Conservation (phyloP, 768 basidiomycete species). For the Lepiota brunneoincarnata region DNA sequence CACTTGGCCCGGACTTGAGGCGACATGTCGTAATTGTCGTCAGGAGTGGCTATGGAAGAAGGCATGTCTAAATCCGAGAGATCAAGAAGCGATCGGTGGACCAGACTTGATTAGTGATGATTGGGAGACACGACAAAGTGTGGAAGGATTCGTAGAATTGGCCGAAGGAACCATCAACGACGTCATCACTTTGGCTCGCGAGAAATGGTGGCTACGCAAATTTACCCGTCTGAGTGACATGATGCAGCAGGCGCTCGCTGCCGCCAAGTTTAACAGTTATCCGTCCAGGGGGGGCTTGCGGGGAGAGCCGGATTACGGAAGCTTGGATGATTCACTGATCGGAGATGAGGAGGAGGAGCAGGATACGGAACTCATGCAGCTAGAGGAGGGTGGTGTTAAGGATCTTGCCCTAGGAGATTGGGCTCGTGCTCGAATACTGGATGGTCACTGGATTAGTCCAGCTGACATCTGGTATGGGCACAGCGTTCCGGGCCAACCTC, state of each 20-base stretch:
- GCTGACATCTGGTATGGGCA: conserved; percentile 64
- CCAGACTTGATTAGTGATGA: conserved; percentile 38
- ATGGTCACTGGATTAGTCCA: conserved; percentile 75
- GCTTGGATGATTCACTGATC: conserved; percentile 25
- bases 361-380: conserved; percentile 38
- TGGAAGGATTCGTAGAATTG: conserved; percentile 72
- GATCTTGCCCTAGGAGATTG: conserved; percentile 68
- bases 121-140: conserved; percentile 65
- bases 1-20: conserved; percentile 59
- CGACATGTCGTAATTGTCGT: conserved; percentile 69
- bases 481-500: conserved; percentile 33
- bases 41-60: conserved; percentile 63
- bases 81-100: conserved; percentile 59
- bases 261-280: conserved; percentile 21
- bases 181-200: conserved; percentile 58
- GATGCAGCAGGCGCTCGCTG: conserved; percentile 66
- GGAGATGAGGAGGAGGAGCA: conserved; percentile 46
- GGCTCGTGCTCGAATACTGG: conserved; percentile 68
- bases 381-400: conserved; percentile 39
- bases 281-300: neutral
- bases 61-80: conserved; percentile 43
- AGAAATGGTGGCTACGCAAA: conserved; percentile 68
- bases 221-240: conserved; percentile 66
- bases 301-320: conserved; percentile 14
- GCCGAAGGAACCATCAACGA: conserved; percentile 67